Percentiles rank a stretch among this genome's conserved stretches.
Evolutionary conservation across 306 rosid genomes (phyloP).

Genomic region (Trifolium dubium): DNA sequence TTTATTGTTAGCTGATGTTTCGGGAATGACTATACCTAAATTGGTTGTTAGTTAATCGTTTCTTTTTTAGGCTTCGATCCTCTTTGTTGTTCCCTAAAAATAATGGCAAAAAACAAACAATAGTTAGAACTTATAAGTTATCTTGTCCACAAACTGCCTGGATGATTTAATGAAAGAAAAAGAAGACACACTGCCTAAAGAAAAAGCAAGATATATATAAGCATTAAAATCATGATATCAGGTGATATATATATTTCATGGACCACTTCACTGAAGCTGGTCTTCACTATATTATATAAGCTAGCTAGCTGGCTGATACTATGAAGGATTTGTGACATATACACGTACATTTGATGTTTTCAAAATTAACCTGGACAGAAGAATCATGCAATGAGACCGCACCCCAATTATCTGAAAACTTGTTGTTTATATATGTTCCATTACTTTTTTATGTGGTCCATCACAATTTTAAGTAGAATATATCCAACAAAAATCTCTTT

Average conservation of each 20-base stretch:
- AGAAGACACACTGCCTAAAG: slow-evolving; percentile 14
- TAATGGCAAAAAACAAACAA: slow-evolving; percentile 1
- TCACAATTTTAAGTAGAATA: slow-evolving; percentile 35
- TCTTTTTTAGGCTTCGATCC: too few species aligned
- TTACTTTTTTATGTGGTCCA: slow-evolving; percentile 58
- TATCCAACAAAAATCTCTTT: slow-evolving; percentile 49
- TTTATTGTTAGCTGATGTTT: too few species aligned
- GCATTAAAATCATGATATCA: slow-evolving; percentile 49
- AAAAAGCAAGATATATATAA: slow-evolving; percentile 43
- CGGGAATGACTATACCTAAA: too few species aligned
- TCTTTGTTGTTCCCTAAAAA: too few species aligned
- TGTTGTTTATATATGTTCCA: slow-evolving; percentile 38
- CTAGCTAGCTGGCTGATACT: slow-evolving; percentile 49
- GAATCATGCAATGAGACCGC: slow-evolving; percentile 51
- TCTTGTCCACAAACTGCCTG: slow-evolving; percentile 43
- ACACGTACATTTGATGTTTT: slow-evolving; percentile 34
- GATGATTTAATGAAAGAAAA: slow-evolving; percentile 35
- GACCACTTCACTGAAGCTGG: slow-evolving; percentile 59
- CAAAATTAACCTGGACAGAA: slow-evolving; percentile 47
- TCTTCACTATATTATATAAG: slow-evolving; percentile 21
- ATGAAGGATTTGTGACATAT: slow-evolving; percentile 36
- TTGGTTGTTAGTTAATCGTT: too few species aligned
- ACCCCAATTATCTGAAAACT: slow-evolving; percentile 48
- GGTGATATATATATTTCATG: slow-evolving; percentile 49
- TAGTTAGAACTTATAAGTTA: not conserved